phyloP scores from a whole-genome alignment of 306 rosid species.

The Vigna mungo region DNA sequence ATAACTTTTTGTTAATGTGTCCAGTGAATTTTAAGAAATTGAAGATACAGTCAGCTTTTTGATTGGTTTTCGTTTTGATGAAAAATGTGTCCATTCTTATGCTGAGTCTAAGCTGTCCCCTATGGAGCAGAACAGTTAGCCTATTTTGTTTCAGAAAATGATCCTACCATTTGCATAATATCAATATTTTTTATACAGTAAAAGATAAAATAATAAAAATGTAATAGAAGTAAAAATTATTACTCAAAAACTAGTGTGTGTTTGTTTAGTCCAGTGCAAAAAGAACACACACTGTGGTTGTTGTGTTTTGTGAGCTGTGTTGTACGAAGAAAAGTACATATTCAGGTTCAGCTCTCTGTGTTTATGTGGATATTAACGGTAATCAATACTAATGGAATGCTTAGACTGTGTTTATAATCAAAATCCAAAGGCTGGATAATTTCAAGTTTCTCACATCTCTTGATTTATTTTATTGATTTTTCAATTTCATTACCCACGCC shows the following conservation, averaged over 20 bases:
- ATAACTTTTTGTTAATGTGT: no score
- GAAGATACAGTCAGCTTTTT: not conserved
- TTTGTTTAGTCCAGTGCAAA: not conserved
- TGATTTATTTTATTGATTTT: not conserved
- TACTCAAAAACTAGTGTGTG: not conserved
- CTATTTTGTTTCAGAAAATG: not conserved
- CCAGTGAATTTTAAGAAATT: not conserved
- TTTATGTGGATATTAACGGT: not conserved
- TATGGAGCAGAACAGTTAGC: not conserved
- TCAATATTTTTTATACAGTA: not conserved
- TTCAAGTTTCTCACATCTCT: slow-evolving; percentile 32
- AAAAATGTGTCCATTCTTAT: slow-evolving; percentile 9
- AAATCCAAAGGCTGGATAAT: slow-evolving; percentile 23
- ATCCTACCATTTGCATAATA: not conserved
- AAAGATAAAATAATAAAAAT: not conserved
- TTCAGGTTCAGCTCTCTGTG: not conserved
- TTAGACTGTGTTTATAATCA: slow-evolving; percentile 13
- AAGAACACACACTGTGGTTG: slow-evolving; percentile 10
- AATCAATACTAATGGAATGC: slow-evolving; percentile 7
- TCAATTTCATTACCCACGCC: not conserved
- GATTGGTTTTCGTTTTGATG: not conserved
- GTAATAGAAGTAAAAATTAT: not conserved
- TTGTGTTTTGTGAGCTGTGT: slow-evolving; percentile 16
- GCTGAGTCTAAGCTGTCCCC: slow-evolving; percentile 43
- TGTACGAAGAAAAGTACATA: not conserved